Conservation (phyloP, 495 filamentous ascomycete genomes). For the Penicillium atrosanguineum region DNA sequence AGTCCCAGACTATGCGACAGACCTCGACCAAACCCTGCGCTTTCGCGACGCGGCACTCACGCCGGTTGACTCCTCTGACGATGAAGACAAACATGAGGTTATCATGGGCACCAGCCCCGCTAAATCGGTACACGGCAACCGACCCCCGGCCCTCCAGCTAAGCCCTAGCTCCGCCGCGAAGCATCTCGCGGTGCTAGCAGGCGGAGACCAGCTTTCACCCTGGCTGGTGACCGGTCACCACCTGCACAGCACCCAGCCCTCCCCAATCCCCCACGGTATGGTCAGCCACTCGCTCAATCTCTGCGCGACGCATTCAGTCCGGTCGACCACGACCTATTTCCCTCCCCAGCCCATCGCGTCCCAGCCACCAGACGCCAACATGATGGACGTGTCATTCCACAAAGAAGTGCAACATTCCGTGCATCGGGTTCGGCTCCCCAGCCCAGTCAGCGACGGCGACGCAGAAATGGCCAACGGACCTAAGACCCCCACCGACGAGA, state of each 20-base stretch:
- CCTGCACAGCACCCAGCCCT: conserved; percentile 45
- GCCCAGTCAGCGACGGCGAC: conserved; percentile 69
- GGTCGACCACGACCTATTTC: conserved; percentile 23
- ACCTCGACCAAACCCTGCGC: conserved; percentile 11
- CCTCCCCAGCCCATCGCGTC: neutral
- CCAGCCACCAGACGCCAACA: neutral
- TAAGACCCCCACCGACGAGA: conserved; percentile 24
- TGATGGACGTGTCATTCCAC: conserved; percentile 2
- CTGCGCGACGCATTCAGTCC: conserved; percentile 13
- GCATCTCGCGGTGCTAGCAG: conserved; percentile 5
- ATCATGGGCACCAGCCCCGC: neutral
- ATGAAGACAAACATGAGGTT: conserved; percentile 26
- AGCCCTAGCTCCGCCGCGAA: conserved; percentile 3
- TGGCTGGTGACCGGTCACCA: conserved; percentile 24
- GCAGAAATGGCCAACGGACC: conserved; percentile 32
- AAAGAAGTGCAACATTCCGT: neutral
- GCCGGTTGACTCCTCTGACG: conserved; percentile 43
- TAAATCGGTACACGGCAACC: neutral
- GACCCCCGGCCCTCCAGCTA: conserved; percentile 7
- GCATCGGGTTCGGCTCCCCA: conserved; percentile 51
- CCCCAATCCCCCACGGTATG: conserved; percentile 45
- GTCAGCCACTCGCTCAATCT: conserved; percentile 31
- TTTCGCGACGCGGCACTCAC: conserved; percentile 33
- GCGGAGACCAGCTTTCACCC: conserved; percentile 31
- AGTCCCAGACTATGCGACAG: conserved; percentile 10